Evolutionary conservation across 2,329 filamentous ascomycete genomes (phyloP), one percentile per base, ranked within the genome.

Genomic region (Colletotrichum sp.): DNA sequence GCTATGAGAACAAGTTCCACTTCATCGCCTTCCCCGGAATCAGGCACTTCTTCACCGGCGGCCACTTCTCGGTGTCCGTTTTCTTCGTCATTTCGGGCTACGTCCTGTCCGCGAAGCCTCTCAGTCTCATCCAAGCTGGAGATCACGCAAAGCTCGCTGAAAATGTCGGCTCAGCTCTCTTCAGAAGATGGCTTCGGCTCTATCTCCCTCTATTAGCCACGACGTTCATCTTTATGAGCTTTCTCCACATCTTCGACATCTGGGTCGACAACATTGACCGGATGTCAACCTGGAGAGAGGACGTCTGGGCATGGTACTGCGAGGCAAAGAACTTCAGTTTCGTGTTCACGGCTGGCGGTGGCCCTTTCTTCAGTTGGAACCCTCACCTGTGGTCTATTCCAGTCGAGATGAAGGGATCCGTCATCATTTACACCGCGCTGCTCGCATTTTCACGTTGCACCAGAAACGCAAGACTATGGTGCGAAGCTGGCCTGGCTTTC

Each of bases 321-420:
- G 91, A 94, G 81, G 75, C 85, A 21, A 80, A 83, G 66, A 85
- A 86, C 78, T 87, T 86, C 69, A 84, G 82, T 4, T 79, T 84
- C n/a, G 79, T 81, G 4, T 85, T 85, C 39, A 79, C 81, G 1
- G 82, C 85, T 66, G 86, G 85, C 82, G 84, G 83, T n/a, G 85
- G 85, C 24, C 84, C 84, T 1, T 86, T 86, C 81, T 80, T 84
- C 26, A 75, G 65, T 26, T 77, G 91, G 83, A 92, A 92, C 78
- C 87, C 86, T 32, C 92, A 93, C 78, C 81, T 90, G 4, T 93
- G 92, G 91, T 92, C 89, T 1, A 93, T 94, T 69, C 91, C 92
- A 0, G 84, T 92, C 24, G 92, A 94, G 80, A 89, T 92, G 83
- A 86, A 88, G 78, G 93, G 93, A 13, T 94, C 93, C 2, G 87